phyloP scores from a whole-genome alignment of 2,329 filamentous ascomycete species.

The Fusarium buxicola region DNA sequence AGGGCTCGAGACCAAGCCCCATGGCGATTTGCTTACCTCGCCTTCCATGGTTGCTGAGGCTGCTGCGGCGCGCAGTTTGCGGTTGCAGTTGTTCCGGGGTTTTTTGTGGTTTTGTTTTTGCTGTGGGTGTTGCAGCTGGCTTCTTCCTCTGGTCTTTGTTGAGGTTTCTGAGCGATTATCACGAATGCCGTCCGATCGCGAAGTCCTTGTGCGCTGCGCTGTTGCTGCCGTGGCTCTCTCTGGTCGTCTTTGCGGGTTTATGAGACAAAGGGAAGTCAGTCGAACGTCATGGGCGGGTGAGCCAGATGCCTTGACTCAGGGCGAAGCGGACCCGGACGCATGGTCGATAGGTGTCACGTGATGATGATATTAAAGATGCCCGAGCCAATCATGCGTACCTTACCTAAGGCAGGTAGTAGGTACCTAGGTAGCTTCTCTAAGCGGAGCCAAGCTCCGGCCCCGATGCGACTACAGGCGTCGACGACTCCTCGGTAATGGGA shows the following conservation, averaged over 20 bases:
- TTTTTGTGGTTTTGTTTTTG: conserved; percentile 8
- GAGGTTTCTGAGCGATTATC: conserved; percentile 12
- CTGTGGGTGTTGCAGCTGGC: conserved; percentile 32
- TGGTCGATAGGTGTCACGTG: conserved; percentile 39
- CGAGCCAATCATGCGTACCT: conserved; percentile 38
- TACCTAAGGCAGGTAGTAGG: neutral
- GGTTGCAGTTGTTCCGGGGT: conserved; percentile 16
- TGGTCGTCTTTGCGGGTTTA: conserved; percentile 28
- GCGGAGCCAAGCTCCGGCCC: conserved; percentile 35
- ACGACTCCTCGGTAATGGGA: conserved; percentile 28
- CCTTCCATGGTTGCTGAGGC: conserved; percentile 41
- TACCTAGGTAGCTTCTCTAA: conserved; percentile 26
- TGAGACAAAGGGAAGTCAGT: conserved; percentile 32
- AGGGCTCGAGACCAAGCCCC: conserved; percentile 3
- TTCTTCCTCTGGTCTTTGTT: conserved; percentile 14
- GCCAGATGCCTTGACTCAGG: conserved; percentile 33
- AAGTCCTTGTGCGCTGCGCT: conserved; percentile 12
- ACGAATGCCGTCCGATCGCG: neutral
- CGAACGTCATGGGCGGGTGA: conserved; percentile 39
- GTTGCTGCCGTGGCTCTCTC: conserved; percentile 9
- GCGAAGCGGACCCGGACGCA: conserved; percentile 22
- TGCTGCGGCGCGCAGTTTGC: conserved; percentile 23
- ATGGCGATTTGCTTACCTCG: conserved; percentile 36
- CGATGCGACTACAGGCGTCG: conserved; percentile 32
- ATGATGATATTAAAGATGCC: fast-evolving